Conservation (phyloP, 805 yeast species). For the Ogataea thermomethanolica region DNA sequence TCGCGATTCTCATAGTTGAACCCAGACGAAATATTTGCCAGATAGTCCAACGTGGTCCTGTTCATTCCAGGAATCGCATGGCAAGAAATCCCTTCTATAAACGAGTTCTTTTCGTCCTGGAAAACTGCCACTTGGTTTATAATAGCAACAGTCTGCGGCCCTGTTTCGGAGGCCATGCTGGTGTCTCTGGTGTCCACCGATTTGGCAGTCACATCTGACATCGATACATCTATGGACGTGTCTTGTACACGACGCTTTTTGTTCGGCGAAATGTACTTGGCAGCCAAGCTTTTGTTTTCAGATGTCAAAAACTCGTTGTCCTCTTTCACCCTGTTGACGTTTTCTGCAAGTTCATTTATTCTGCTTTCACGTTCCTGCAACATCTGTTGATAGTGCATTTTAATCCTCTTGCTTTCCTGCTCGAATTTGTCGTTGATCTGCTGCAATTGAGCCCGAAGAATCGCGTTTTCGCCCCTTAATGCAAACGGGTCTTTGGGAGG, state of each 20-base stretch:
- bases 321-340: constrained; percentile 44
- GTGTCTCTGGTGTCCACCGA: constrained; percentile 3
- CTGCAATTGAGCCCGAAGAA: constrained; percentile 62
- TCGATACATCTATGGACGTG: constrained; percentile 9
- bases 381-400: constrained; percentile 23
- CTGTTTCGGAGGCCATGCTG: constrained; percentile 1
- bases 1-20: constrained; percentile 26
- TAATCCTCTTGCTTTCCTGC: constrained; percentile 38
- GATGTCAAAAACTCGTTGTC: constrained; percentile 53
- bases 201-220: not conserved
- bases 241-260: constrained; percentile 26
- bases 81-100: constrained; percentile 34
- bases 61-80: constrained; percentile 37
- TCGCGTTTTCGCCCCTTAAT: constrained; percentile 77
- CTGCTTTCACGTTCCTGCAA: constrained; percentile 23
- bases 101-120: constrained; percentile 38
- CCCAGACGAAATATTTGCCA: constrained; percentile 34
- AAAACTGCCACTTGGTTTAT: constrained; percentile 31
- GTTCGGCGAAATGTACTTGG: constrained; percentile 22
- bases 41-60: constrained; percentile 32
- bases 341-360: constrained; percentile 28
- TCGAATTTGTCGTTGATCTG: constrained; percentile 38
- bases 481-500: constrained; percentile 9
- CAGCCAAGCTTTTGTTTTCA: constrained; percentile 39
- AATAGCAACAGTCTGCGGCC: constrained; percentile 22